Conservation (phyloP, 1,284 basidiomycete genomes). For the Cryptococcus floricola region DNA sequence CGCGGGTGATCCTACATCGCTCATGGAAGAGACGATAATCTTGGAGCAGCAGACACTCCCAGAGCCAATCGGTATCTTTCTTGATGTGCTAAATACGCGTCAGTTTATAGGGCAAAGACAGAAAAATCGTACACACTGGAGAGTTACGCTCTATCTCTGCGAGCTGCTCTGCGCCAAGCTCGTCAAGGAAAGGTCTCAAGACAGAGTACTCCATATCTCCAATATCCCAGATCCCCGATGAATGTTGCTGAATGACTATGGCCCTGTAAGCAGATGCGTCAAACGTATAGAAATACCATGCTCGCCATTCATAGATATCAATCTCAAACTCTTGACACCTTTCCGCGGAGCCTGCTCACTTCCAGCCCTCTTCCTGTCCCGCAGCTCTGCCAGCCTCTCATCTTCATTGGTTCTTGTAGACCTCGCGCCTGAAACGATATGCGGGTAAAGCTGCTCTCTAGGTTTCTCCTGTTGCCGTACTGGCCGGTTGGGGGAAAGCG, state of each 20-base stretch:
- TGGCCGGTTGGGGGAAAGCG: not conserved
- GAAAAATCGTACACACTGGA: slow-evolving; percentile 17
- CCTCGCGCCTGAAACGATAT: not conserved
- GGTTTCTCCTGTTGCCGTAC: not conserved
- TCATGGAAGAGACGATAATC: slow-evolving; percentile 37
- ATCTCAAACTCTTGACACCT: slow-evolving; percentile 16
- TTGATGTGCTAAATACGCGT: slow-evolving; percentile 28
- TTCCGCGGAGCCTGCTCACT: not conserved
- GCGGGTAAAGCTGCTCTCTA: not conserved
- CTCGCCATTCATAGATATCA: slow-evolving; percentile 16
- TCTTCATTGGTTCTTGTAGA: slow-evolving; percentile 2
- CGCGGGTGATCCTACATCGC: slow-evolving; percentile 15
- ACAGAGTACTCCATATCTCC: slow-evolving; percentile 35
- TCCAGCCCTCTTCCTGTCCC: slow-evolving; percentile 8
- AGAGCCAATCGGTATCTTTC: slow-evolving; percentile 45
- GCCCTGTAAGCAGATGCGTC: not conserved
- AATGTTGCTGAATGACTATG: slow-evolving; percentile 30
- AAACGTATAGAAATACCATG: not conserved
- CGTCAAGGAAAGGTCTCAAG: slow-evolving; percentile 30
- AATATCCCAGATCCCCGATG: slow-evolving; percentile 35
- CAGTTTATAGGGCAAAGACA: not conserved
- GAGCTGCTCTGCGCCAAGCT: slow-evolving; percentile 35
- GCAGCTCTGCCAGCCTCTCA: slow-evolving; percentile 15
- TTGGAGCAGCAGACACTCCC: slow-evolving; percentile 35
- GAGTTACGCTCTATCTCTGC: slow-evolving; percentile 32